Base-by-base conservation (phyloP, 1,284 basidiomycete species). In the Cutaneotrichosporon cavernicola region DNA sequence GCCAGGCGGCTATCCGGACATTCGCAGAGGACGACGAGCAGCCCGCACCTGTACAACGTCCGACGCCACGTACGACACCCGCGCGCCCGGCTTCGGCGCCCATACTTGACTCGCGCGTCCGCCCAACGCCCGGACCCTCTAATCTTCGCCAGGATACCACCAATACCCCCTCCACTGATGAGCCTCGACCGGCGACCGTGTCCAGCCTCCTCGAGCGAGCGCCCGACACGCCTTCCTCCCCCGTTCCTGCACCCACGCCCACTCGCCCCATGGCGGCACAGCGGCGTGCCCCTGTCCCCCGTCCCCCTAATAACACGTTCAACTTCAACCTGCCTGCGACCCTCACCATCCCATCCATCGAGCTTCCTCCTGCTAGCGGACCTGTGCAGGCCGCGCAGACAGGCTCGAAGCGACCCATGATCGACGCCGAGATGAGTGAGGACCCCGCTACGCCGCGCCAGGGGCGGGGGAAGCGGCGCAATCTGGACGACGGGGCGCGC, bases 11-110 rank as follows among this genome's bases (percentile, higher is more conserved):
- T 2, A 78, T 78, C 66, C 73, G 69, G 1, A 73, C 74, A 6
- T 77, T 77, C 58, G 77, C 73, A 1, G 77, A 79, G 31, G 76
- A 79, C 30, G 68, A 66, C 22, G 72, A 72, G 30, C 38, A 68
- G 5, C 63, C 38, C 16, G 43, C 43, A 18, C 47, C 36, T 16
- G 58, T 50, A 4, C 58, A 51, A 6, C 58, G 58, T 47, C 55
- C 55, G 18, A 38, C 38, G 55, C 21, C 22, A 7, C 36, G 36
- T 10, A 10, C 55, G 26, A 38, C 36, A 36, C 22, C 68, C 4
- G 43, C 18, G 14, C 67, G 71, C 30, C 66, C 71, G 0, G 51
- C 71, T 1, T 72, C 72, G 11, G 70, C 71, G 32, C 72, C 72
- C 8, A 34, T 69, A 2, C 34, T 62, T 0, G 51, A 56, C 30